Evolutionary conservation across 2,329 filamentous ascomycete genomes (phyloP), one percentile per base, ranked within the genome.

Genomic region (Plectosphaerella sp.): DNA sequence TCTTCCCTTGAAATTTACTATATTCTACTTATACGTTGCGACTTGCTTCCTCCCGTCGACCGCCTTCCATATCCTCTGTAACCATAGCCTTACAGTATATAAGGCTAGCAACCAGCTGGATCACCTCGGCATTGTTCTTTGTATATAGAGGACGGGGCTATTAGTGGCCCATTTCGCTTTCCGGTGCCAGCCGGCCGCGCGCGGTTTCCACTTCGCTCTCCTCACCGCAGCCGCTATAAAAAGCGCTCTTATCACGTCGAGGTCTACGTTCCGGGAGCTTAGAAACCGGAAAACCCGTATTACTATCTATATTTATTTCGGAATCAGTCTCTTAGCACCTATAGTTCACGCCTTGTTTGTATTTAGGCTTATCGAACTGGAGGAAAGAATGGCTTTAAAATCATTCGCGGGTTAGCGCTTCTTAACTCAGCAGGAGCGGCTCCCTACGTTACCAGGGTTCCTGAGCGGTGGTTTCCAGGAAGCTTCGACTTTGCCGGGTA

Each of bases 251-350:
- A 12, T 24, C 7, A 45, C 43, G 43, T 20, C 11, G 10, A 22
- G 20, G 20, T 18, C 18, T 22, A 11, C 3, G 6, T 45, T 45
- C 24, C 43, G 43, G 10, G 14, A 45, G 18, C 8, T 25, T 4
- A 59, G 15, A 7, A 67, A 43, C 51, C 65, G n/a, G 64, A 62
- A 22, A 65, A 65, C 45, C 16, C 59, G 64, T 45, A 62, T 65
- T 48, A 60, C 54, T 51, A 63, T 66, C 50, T 59, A 58, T 52
- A 60, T 37, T 50, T 63, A 2, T 65, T 63, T 49, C 51, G 58
- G 3, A 59, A 61, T 3, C 48, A 61, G 35, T 37, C 7, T 37
- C 15, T 37, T 37, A 4, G 7, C 35, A 7, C 35, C 35, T n/a
- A n/a, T 37, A 3, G 47, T 57, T 6, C 60, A 66, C 48, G 60